Conservation (phyloP, 495 filamentous ascomycete species). For the Penicillium manginii region DNA sequence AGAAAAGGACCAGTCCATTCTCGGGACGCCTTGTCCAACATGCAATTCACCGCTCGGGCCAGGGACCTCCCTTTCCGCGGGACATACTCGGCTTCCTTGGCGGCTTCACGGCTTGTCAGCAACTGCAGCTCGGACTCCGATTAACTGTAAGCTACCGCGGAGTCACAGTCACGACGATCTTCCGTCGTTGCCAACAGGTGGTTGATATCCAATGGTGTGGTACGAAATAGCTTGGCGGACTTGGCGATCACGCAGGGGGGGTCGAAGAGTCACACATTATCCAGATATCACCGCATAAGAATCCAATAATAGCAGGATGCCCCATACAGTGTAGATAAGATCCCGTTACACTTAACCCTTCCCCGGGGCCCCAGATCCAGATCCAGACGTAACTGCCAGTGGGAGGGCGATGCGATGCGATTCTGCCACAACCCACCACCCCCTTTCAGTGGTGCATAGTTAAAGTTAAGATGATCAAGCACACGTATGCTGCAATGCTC, state of each 20-base stretch:
- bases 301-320: slow-evolving; percentile 7
- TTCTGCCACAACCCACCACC: slow-evolving; percentile 13
- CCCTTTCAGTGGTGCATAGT: slow-evolving; percentile 44
- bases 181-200: slow-evolving; percentile 15
- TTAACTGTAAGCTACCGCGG: slow-evolving; percentile 21
- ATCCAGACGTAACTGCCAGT: no score
- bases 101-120: slow-evolving; percentile 16
- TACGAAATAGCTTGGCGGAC: slow-evolving; percentile 40
- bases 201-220: slow-evolving; percentile 17
- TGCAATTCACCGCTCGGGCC: slow-evolving; percentile 26
- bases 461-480: slow-evolving; percentile 75
- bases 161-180: slow-evolving; percentile 16
- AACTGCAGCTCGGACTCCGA: slow-evolving; percentile 22
- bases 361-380: no score
- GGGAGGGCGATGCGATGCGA: slow-evolving; percentile 15
- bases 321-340: slow-evolving; percentile 8
- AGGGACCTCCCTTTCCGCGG: slow-evolving; percentile 16
- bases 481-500: slow-evolving; percentile 80
- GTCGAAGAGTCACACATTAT: slow-evolving; percentile 17
- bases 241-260: slow-evolving; percentile 42
- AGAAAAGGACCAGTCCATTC: slow-evolving; percentile 6
- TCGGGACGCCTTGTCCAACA: slow-evolving; percentile 22
- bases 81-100: slow-evolving; percentile 29
- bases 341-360: no score
- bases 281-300: neutral